These are phyloP conservation scores for Physaria fendleri DNA, from an alignment of 345 rosid species.

Conservation along the genomic window DNA sequence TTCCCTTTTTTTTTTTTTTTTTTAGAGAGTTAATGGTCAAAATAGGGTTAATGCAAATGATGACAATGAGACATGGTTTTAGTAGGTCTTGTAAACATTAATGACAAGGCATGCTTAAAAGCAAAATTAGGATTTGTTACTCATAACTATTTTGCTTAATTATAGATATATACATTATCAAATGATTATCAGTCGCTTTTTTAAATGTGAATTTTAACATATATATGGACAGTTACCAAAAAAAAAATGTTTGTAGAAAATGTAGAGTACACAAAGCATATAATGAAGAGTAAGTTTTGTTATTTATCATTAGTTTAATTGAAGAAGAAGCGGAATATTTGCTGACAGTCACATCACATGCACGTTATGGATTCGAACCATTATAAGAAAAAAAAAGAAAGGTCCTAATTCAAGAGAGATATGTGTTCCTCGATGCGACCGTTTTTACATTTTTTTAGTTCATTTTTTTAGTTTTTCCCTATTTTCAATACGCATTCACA, in stretches of 20 bases:
- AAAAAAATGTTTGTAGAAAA: too few relatives aligned
- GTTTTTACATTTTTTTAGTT: not conserved
- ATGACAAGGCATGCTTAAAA: constrained; percentile 24
- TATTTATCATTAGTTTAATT: constrained; percentile 2
- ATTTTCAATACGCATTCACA: constrained; percentile 14
- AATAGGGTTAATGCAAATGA: too few relatives aligned
- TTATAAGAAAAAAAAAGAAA: too few relatives aligned
- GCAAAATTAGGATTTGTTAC: constrained; percentile 10
- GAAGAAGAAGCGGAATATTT: constrained; percentile 19
- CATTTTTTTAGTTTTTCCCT: too few relatives aligned
- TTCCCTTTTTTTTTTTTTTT: not conserved
- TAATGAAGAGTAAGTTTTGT: not conserved
- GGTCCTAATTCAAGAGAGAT: constrained; percentile 22
- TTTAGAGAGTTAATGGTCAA: too few relatives aligned
- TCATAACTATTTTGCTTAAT: not conserved
- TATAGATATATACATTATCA: too few relatives aligned
- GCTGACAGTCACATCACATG: constrained; percentile 28
- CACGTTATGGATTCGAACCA: constrained; percentile 17
- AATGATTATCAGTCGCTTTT: too few relatives aligned
- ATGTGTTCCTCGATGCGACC: constrained; percentile 19
- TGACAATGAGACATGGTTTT: too few relatives aligned
- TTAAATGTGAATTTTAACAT: too few relatives aligned
- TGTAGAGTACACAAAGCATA: too few relatives aligned
- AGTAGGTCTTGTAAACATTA: not conserved
- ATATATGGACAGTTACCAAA: too few relatives aligned